These are phyloP conservation scores for Aspergillus carbonarius DNA, from an alignment of 2,329 filamentous ascomycete genomes.

Conservation along the genomic window DNA sequence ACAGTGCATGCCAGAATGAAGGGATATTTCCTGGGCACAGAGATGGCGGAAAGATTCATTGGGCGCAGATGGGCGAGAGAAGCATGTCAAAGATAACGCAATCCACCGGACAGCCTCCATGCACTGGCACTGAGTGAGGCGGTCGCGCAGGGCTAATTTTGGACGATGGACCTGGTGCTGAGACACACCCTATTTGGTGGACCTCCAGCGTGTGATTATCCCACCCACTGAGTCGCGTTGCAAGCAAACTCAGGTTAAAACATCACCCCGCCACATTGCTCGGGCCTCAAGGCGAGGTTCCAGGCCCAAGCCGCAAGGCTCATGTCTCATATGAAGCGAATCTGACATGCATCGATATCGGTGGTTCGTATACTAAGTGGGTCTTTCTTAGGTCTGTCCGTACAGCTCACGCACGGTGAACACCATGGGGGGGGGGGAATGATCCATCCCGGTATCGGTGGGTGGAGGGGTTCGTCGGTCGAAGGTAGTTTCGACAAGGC, in stretches of 20 bases:
- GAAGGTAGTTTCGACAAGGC: neutral
- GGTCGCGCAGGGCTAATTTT: constrained; percentile 1
- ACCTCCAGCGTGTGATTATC: neutral
- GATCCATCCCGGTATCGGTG: neutral
- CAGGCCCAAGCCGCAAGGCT: neutral
- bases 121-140: neutral
- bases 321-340: neutral
- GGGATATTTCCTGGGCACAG: neutral
- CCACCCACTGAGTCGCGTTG: neutral
- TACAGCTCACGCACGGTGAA: constrained; percentile 1
- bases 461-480: neutral
- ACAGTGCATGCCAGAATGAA: neutral
- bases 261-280: constrained; percentile 1
- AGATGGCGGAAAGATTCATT: neutral
- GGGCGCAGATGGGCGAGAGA: neutral
- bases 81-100: constrained; percentile 4
- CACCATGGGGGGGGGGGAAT: neutral
- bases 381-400: neutral
- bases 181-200: neutral
- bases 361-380: neutral
- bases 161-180: neutral
- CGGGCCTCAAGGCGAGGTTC: constrained; percentile 3
- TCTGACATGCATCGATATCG: constrained; percentile 7
- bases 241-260: neutral
- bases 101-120: neutral